A percentile compares a stretch with the other conserved stretches of the same genome.
Evolutionary conservation across 805 yeast genomes (phyloP).

Genomic region (Alloascoidea africana): DNA sequence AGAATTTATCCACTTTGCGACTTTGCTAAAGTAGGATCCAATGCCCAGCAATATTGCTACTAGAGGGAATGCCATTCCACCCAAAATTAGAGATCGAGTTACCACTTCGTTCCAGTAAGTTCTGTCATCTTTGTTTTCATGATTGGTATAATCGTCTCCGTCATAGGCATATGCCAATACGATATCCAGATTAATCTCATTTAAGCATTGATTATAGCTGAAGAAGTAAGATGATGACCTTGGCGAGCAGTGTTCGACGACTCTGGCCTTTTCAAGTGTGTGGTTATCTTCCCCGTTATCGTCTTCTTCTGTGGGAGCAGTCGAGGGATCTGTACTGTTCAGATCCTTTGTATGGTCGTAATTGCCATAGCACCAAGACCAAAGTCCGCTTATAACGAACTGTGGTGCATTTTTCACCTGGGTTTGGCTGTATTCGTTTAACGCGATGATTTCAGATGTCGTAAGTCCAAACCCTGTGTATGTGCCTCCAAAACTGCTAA

Average conservation of each 20-base stretch:
- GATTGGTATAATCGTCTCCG: too few species aligned
- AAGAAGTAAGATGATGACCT: background rate
- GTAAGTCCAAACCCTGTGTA: background rate
- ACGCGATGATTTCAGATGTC: background rate
- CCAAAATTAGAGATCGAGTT: background rate
- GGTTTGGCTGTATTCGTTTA: background rate
- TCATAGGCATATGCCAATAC: background rate
- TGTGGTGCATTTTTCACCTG: background rate
- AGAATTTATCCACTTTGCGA: background rate
- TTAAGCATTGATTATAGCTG: background rate
- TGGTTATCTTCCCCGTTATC: too few species aligned
- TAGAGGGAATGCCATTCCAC: background rate
- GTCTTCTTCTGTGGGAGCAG: too few species aligned
- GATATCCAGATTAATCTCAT: background rate
- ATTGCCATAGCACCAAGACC: slow-evolving; percentile 1
- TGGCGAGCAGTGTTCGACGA: background rate
- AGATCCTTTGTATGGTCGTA: too few species aligned
- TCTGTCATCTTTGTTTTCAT: background rate
- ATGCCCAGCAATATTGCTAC: background rate
- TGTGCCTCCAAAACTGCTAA: background rate
- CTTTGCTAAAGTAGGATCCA: background rate
- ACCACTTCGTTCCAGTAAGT: background rate
- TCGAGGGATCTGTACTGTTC: background rate
- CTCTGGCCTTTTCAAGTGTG: background rate
- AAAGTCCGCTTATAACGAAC: background rate